Evolutionary conservation across 805 yeast genomes (phyloP), one percentile per base, ranked within the genome.

Genomic region (Nakazawaea molendinolei): DNA sequence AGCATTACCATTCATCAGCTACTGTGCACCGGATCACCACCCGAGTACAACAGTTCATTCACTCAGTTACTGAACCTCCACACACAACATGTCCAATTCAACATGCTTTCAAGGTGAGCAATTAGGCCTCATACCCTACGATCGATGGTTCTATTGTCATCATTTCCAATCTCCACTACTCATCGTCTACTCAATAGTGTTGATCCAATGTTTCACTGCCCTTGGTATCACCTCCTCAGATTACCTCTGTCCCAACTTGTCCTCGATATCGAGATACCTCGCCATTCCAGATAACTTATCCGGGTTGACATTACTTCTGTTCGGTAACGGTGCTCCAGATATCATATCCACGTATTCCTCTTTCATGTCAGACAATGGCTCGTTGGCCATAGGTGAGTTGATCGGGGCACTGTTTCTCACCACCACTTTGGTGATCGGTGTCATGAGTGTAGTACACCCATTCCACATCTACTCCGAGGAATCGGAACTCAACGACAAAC

Each of bases 271-370:
- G 3, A 64, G 64, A 18, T 61, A 69, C 22, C 57, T 87, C 8
- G 67, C 71, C 9, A 65, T 92, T 21, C 79, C 95, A 2, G 94
- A 86, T 39, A 77, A 84, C 44, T 62, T 92, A 8, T 81, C 92
- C 5, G 98, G 98, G 0, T 70, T 92, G 46, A 89, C 97, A 0
- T 60, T 90, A 14, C 60, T 90, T 42, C 95, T 97, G 0, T 69
- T 90, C 45, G 98, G 97, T 1, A 90, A 90, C 56, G 95, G 95
- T 1, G 71, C 94, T 1, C 96, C 97, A 0, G 98, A 90, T 56
- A 78, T 90, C 2, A 67, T 89, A 34, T 74, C 89, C 34, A 87
- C 95, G 0, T 86, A 79, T 49, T 78, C 80, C 29, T 94, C 97
- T 1, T 73, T 92, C 68, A 67, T 66, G 12, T 60, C 77, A 0